Conservation (phyloP, 306 rosid species). For the Dalbergia oliveri region DNA sequence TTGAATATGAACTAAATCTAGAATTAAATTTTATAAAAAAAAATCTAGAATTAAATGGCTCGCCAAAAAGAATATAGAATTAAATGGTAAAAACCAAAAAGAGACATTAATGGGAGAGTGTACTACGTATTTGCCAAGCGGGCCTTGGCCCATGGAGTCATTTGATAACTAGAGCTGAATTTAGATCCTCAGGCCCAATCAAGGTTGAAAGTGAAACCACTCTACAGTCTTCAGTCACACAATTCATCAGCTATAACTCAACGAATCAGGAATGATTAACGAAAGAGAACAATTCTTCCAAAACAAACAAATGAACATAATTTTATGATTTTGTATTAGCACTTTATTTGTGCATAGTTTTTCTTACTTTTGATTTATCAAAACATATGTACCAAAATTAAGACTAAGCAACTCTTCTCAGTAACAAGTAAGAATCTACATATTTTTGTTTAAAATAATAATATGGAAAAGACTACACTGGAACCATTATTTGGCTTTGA, state of each 20-base stretch:
- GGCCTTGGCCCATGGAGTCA: not conserved
- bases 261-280: not conserved
- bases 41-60: not conserved
- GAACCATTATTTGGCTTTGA: not conserved
- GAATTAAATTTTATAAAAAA: too few species aligned
- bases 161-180: not conserved
- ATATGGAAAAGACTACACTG: not conserved
- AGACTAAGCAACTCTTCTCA: not conserved
- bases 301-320: not conserved
- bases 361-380: too few species aligned
- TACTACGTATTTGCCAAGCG: not conserved
- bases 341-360: too few species aligned
- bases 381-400: not conserved
- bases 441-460: not conserved
- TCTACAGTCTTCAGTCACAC: not conserved
- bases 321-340: not conserved
- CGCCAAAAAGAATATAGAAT: not conserved
- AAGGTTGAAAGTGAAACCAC: not conserved
- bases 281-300: not conserved
- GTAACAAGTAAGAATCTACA: too few species aligned
- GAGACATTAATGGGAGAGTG: not conserved
- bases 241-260: not conserved
- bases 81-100: too few species aligned
- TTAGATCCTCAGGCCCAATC: not conserved
- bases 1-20: not conserved